Conservation (phyloP, 2,329 filamentous ascomycete species). For the Fusarium sp. region DNA sequence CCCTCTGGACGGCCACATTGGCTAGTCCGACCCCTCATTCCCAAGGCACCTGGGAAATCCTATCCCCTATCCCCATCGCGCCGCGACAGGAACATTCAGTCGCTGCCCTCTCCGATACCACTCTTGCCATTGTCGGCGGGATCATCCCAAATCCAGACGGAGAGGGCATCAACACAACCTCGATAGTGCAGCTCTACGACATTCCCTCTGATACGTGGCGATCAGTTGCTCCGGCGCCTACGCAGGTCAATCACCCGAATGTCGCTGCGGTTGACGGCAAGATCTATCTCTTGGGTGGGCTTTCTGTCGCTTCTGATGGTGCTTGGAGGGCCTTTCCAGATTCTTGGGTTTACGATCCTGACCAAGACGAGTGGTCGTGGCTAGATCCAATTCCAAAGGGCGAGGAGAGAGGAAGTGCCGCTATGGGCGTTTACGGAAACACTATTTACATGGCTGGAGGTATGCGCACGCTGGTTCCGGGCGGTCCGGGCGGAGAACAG, state of each 20-base stretch:
- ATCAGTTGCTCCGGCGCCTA: slow-evolving; percentile 41
- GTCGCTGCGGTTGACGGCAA: slow-evolving; percentile 47
- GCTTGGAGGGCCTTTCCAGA: slow-evolving; percentile 43
- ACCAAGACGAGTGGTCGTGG: slow-evolving; percentile 40
- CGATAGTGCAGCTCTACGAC: slow-evolving; percentile 46
- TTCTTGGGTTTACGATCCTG: slow-evolving; percentile 46
- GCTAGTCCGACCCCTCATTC: slow-evolving; percentile 13
- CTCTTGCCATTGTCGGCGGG: slow-evolving; percentile 42
- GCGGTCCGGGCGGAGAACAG: slow-evolving; percentile 25
- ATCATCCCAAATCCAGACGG: slow-evolving; percentile 33
- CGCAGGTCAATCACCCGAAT: slow-evolving; percentile 50
- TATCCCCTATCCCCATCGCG: slow-evolving; percentile 37
- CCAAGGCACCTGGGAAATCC: slow-evolving; percentile 32
- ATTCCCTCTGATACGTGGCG: slow-evolving; percentile 45
- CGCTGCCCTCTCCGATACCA: slow-evolving; percentile 35
- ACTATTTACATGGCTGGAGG: slow-evolving; percentile 52
- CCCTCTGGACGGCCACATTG: slow-evolving; percentile 7
- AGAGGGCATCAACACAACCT: slow-evolving; percentile 33
- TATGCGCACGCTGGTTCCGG: slow-evolving; percentile 38
- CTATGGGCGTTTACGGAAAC: slow-evolving; percentile 43
- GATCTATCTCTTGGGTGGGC: slow-evolving; percentile 52
- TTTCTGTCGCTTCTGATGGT: slow-evolving; percentile 37
- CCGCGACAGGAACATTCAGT: slow-evolving; percentile 44
- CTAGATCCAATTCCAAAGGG: slow-evolving; percentile 43
- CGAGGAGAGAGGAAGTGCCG: slow-evolving; percentile 45